These are phyloP conservation scores for Blakeslea trispora DNA, from an alignment of 371 early-diverging fungal species.

Conservation along the genomic window DNA sequence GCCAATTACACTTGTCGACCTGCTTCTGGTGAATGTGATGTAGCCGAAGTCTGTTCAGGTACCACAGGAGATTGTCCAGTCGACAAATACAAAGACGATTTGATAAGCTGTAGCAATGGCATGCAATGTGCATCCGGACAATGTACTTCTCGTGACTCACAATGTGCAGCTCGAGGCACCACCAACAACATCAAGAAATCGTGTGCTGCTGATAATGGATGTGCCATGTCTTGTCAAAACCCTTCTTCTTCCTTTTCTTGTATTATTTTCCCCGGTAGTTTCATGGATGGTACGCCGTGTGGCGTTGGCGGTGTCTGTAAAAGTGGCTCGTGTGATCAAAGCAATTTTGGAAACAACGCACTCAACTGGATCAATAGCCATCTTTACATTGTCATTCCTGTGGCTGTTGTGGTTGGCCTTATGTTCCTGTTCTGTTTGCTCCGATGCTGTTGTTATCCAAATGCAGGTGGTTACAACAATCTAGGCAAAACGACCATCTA, in stretches of 20 bases:
- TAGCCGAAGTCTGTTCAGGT: conserved; percentile 83
- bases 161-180: conserved; percentile 69
- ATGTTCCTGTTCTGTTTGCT: conserved; percentile 60
- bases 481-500: conserved; percentile 20
- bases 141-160: conserved; percentile 86
- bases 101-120: conserved; percentile 63
- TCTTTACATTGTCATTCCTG: conserved; percentile 58
- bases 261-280: conserved; percentile 74
- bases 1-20: conserved; percentile 78
- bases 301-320: conserved; percentile 74
- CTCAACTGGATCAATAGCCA: conserved; percentile 53
- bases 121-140: conserved; percentile 85
- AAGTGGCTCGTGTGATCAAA: conserved; percentile 40
- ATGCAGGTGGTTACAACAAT: conserved; percentile 26
- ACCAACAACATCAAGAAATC: conserved; percentile 45
- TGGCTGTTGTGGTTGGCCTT: conserved; percentile 56
- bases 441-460: conserved; percentile 47
- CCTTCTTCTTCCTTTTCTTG: conserved; percentile 59
- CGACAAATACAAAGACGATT: conserved; percentile 71
- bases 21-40: conserved; percentile 81
- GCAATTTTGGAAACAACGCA: conserved; percentile 27
- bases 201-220: conserved; percentile 50
- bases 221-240: conserved; percentile 68
- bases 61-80: conserved; percentile 74
- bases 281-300: conserved; percentile 90